Evolutionary conservation across 768 basidiomycete genomes (phyloP), one percentile per base, ranked within the genome.

Genomic region (Pleurotus pulmonarius): DNA sequence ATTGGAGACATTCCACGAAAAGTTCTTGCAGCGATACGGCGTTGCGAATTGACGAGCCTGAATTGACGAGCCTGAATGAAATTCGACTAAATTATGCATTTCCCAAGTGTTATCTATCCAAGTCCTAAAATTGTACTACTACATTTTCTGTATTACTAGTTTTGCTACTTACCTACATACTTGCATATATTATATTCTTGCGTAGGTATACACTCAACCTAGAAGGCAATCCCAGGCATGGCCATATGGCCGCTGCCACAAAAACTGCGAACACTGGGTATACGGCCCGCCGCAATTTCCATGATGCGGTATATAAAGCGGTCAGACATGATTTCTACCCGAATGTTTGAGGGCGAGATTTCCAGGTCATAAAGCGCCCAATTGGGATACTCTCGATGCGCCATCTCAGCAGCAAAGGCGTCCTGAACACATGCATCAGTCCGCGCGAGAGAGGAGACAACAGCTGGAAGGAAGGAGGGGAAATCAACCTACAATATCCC

Each of bases 1-100:
- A 65, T 76, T 98, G 46, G 94, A 93, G 73, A 59, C 60, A 6
- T 75, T 72, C 64, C 71, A 80, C 58, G 49, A 12, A 45, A 67
- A 62, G 22, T 75, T 67, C 61, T 61, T 78, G 18, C 62, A 71
- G 57, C 69, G 68, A 58, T 75, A 65, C 58, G 71, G 69, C 2
- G 12, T 25, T 15, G 43, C 26, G 24, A 46, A 55, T 18, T 45
- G 54, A 55, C 46, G 16, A 51, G 7, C n/a, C n/a, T n/a, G n/a
- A n/a, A n/a, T n/a, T 45, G 54, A 55, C 46, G 16, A 38, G 25
- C 20, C 20, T 3, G 20, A 3, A 20, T 20, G 20, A 20, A 20
- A 3, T 20, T 20, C 20, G 20, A 20, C 20, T 20, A 20, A 20
- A 20, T 20, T 20, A 20, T 20, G 20, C 20, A 20, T 20, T 20